These are phyloP conservation scores for Suhomyces choctaworum DNA, from an alignment of 1,139 yeast species.

Conservation along the genomic window DNA sequence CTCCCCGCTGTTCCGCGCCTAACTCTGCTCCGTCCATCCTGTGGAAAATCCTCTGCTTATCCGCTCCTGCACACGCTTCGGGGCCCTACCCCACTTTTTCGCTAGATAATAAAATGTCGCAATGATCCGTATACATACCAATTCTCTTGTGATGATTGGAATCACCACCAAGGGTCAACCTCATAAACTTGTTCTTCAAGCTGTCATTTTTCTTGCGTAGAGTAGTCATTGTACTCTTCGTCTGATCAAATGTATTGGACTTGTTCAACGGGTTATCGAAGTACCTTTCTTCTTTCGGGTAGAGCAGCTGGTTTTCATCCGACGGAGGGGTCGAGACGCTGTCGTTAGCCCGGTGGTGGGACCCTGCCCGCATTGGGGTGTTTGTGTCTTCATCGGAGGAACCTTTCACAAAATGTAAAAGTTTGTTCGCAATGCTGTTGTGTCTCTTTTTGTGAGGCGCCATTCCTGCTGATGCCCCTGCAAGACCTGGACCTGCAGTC, in stretches of 20 bases:
- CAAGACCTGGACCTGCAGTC: too few relatives aligned
- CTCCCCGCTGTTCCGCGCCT: background rate
- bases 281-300: constrained; percentile 1
- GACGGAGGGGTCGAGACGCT: constrained; percentile 9
- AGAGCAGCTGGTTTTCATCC: constrained; percentile 3
- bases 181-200: constrained; percentile 20
- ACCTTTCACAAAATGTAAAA: constrained; percentile 16
- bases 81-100: constrained; percentile 6
- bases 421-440: constrained; percentile 11
- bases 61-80: background rate
- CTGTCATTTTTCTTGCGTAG: constrained; percentile 18
- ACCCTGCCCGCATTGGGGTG: constrained; percentile 3
- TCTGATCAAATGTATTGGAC: constrained; percentile 38
- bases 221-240: constrained; percentile 37
- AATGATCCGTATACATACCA: constrained; percentile 38
- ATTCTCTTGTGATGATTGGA: constrained; percentile 14
- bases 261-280: constrained; percentile 17
- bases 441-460: constrained; percentile 2
- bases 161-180: constrained; percentile 12
- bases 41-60: constrained; percentile 1
- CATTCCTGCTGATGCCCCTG: too few relatives aligned
- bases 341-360: constrained; percentile 3
- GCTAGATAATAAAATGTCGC: constrained; percentile 8
- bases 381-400: constrained; percentile 10
- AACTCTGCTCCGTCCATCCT: background rate